phyloP scores from a whole-genome alignment of 352 stramenopile species.

The Phytophthora citrophthora region DNA sequence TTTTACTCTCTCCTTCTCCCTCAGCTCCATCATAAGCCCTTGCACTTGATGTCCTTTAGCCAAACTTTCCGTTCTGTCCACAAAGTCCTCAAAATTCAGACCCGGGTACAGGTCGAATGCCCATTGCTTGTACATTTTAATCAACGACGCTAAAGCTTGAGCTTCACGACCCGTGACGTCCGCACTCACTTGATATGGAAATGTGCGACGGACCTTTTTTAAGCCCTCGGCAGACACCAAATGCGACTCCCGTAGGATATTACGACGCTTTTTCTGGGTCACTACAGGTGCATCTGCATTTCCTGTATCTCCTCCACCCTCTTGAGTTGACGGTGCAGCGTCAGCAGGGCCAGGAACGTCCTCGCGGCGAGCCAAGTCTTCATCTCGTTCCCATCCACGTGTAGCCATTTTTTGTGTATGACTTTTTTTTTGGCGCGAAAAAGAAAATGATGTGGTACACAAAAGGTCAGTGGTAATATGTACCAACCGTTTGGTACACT shows the following conservation, averaged over 20 bases:
- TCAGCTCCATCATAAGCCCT: slow-evolving; percentile 61
- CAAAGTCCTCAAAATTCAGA: slow-evolving; percentile 85
- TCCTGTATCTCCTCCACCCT: slow-evolving; percentile 8
- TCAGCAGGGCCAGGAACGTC: neutral
- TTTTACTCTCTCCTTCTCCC: slow-evolving; percentile 62
- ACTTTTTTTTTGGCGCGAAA: slow-evolving; percentile 37
- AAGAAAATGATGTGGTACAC: slow-evolving; percentile 1
- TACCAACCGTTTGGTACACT: no score
- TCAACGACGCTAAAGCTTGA: slow-evolving; percentile 64
- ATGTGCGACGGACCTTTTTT: slow-evolving; percentile 73
- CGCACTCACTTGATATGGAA: slow-evolving; percentile 69
- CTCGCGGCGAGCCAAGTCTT: slow-evolving; percentile 38
- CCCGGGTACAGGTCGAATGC: slow-evolving; percentile 84
- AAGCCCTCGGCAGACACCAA: slow-evolving; percentile 70
- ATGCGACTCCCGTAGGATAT: slow-evolving; percentile 69
- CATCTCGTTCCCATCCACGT: slow-evolving; percentile 66
- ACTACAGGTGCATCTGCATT: neutral
- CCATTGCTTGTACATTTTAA: slow-evolving; percentile 89
- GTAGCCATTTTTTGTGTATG: slow-evolving; percentile 40
- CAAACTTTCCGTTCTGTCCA: slow-evolving; percentile 65
- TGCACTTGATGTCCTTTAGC: slow-evolving; percentile 71
- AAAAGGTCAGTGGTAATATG: neutral
- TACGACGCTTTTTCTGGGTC: slow-evolving; percentile 50
- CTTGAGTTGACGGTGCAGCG: slow-evolving; percentile 7
- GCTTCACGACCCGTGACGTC: slow-evolving; percentile 66